Base-by-base conservation (phyloP, 257 asterid species). In the Galeopsis tetrahit region DNA sequence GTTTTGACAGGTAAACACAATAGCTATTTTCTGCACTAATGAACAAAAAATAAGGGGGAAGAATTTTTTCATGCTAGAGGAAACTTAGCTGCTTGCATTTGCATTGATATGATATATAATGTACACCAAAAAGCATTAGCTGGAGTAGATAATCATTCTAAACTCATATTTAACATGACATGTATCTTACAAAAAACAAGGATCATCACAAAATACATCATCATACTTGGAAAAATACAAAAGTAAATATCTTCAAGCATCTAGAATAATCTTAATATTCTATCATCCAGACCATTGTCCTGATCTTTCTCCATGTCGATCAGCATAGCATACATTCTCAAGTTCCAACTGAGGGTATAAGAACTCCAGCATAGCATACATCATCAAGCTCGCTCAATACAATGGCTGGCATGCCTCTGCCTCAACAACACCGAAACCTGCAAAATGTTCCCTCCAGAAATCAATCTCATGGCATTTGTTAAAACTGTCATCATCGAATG, bases 391-490 rank as follows among this genome's bases (percentile, higher is more conserved):
- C 10, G 82, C 85, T 63, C 71, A 82, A 75, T 42, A 80, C 49
- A 43, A 43, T 38, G 73, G 71, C 70, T 65, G 33, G 69, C 86
- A 79, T 60, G 79, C 68, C 4, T 69, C 78, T 8, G 68, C 32
- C 48, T 87, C 86, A 44, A 74, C 75, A 35, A 84, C 61, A 7
- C 81, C 80, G 53, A 68, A 69, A 5, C 53, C 36, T 8, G 52
- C 63, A 42, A 82, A 74, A 32, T 55, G 53, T 9, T 14, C 69
- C 79, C 84, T 76, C 90, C 91, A 82, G 43, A 72, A 66, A 15
- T 69, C 48, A 48, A 83, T 76, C 33, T 53, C 76, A 6, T 28
- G 72, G 14, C 65, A 60, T 31, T 82, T 69, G 36, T 56, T 66
- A 6, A 72, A 69, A 67, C 76, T 69, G 33, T 74, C 73, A 11